Base-by-base conservation (phyloP, 2,329 filamentous ascomycete genomes). In the Neopestalotiopsis rosae region DNA sequence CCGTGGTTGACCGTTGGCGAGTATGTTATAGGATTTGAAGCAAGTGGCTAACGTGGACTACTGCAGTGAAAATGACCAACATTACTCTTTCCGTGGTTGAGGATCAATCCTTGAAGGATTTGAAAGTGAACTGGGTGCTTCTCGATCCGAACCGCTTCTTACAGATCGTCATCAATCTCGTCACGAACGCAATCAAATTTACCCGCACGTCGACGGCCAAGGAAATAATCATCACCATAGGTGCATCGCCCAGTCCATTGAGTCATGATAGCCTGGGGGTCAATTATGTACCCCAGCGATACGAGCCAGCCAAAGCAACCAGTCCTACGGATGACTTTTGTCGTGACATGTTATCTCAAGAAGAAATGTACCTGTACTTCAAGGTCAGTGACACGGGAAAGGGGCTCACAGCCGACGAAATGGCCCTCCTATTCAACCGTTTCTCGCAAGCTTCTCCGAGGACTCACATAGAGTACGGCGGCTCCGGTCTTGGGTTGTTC, bases 171-270 rank as follows among this genome's bases (percentile, higher is more conserved):
- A 94, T 95, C 77, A 95, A 95, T 74, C 85, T 95, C 1, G 87
- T 93, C 9, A 93, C 92, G 7, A 95, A 95, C 74, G 92, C 92
- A 0, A 90, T 95, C 78, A 95, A 95, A 74, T 95, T 95, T 76
- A 95, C 93, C 1, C 89, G 89, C 45, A 85, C 85, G 0, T 88
- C 90, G 20, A 84, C 85, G 17, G 87, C 83, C 13, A 86, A 90
- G 7, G 87, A 88, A 57, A 85, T 89, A 42, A 80, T 80, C 1
- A 81, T 89, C 2, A 80, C 78, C 40, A 78, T 89, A 61, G 84
- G 84, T 61, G 85, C 82, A 9, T 84, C 80, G 28, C 78, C 73
- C 40, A 74, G 75, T 28, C 85, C 84, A 0, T 78, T 78, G 28
- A 80, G 78, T 67, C 79, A 76, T 64, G 81, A 74, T 20, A 45